Conservation (phyloP, 1,139 yeast genomes). For the Candida sp. region DNA sequence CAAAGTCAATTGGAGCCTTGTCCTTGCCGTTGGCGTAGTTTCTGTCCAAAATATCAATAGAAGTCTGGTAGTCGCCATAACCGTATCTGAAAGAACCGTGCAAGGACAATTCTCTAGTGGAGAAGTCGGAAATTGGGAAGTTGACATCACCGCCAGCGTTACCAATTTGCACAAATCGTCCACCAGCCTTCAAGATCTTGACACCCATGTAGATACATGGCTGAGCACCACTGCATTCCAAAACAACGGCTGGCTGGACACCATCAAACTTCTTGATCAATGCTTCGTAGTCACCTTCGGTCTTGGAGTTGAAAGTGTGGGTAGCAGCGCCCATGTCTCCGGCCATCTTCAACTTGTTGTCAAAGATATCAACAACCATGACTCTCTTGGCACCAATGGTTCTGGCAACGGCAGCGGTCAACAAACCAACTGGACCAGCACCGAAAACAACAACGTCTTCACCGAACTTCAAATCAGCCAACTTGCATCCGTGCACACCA, state of each 20-base stretch:
- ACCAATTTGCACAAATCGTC: slow-evolving; percentile 76
- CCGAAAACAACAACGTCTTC: slow-evolving; percentile 83
- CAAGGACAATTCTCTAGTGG: slow-evolving; percentile 70
- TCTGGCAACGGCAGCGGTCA: slow-evolving; percentile 77
- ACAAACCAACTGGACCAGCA: slow-evolving; percentile 92
- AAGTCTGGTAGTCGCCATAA: slow-evolving; percentile 75
- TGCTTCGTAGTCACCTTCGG: slow-evolving; percentile 34
- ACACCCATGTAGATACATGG: slow-evolving; percentile 71
- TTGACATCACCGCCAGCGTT: slow-evolving; percentile 69
- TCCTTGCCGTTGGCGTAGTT: slow-evolving; percentile 66
- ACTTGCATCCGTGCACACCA: slow-evolving; percentile 81
- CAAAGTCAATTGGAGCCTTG: slow-evolving; percentile 44
- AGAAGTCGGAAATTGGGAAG: slow-evolving; percentile 77
- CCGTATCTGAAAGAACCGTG: slow-evolving; percentile 86
- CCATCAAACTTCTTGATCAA: slow-evolving; percentile 46
- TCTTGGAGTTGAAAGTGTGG: slow-evolving; percentile 60
- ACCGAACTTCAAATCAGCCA: slow-evolving; percentile 71
- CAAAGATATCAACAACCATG: slow-evolving; percentile 67
- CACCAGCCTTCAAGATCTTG: slow-evolving; percentile 60
- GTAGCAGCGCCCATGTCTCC: slow-evolving; percentile 59
- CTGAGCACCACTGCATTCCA: slow-evolving; percentile 79
- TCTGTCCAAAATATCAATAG: slow-evolving; percentile 67
- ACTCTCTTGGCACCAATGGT: slow-evolving; percentile 83
- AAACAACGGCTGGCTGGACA: slow-evolving; percentile 57
- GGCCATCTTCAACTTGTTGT: slow-evolving; percentile 63